phyloP scores from a whole-genome alignment of 192 early-diverging fungal species.

The Coemansia sp. region DNA sequence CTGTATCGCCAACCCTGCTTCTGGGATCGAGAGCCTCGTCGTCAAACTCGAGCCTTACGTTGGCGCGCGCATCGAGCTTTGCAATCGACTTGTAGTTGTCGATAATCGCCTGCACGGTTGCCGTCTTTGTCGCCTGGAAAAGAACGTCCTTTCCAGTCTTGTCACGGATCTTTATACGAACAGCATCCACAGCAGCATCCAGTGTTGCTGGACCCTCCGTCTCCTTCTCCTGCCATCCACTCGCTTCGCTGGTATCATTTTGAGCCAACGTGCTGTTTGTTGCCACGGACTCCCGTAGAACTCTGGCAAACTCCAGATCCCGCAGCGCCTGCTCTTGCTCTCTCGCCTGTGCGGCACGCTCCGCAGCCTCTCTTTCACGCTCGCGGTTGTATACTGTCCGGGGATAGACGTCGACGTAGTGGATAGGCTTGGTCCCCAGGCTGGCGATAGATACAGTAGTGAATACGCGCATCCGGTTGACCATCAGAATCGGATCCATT shows the following conservation, averaged over 20 bases:
- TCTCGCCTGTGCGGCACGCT: slow-evolving; percentile 12
- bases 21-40: slow-evolving; percentile 57
- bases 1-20: slow-evolving; percentile 53
- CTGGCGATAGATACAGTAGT: slow-evolving; percentile 33
- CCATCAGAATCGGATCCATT: slow-evolving; percentile 40
- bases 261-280: neutral
- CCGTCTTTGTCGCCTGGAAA: slow-evolving; percentile 38
- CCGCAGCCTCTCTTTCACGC: slow-evolving; percentile 29
- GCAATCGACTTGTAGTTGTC: slow-evolving; percentile 53
- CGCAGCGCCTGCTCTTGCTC: slow-evolving; percentile 37
- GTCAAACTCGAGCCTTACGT: slow-evolving; percentile 58
- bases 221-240: too few relatives aligned
- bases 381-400: slow-evolving; percentile 36
- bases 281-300: slow-evolving; percentile 12
- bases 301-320: slow-evolving; percentile 30
- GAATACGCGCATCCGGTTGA: slow-evolving; percentile 35
- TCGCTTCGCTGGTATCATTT: neutral
- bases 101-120: slow-evolving; percentile 51
- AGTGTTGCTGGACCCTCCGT: neutral
- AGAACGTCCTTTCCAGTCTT: slow-evolving; percentile 32
- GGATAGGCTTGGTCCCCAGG: slow-evolving; percentile 27
- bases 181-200: slow-evolving; percentile 11
- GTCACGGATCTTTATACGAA: slow-evolving; percentile 47
- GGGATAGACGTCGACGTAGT: slow-evolving; percentile 40
- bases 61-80: slow-evolving; percentile 13